phyloP scores from a whole-genome alignment of 2,329 filamentous ascomycete species.

The Arthrocladium fulminans region DNA sequence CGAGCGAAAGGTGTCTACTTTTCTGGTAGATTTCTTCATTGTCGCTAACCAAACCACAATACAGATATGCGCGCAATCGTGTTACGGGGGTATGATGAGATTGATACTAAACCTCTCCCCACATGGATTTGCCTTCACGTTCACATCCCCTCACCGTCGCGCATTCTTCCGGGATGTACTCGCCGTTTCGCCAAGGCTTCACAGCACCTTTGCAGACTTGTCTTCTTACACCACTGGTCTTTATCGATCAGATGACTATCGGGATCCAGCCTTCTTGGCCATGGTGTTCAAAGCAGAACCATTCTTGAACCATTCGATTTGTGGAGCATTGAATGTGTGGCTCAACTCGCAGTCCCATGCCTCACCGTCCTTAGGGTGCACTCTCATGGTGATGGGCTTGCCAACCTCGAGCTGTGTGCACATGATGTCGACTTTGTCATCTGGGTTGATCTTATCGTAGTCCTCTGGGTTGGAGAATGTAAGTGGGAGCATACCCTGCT shows the following conservation, averaged over 20 bases:
- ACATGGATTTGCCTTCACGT: neutral
- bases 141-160: neutral
- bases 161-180: neutral
- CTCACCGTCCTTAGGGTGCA: constrained; percentile 82
- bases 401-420: constrained; percentile 85
- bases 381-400: constrained; percentile 82
- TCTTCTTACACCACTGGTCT: neutral
- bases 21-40: neutral
- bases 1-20: too few species aligned
- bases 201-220: neutral
- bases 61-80: neutral
- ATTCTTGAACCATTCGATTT: constrained; percentile 99
- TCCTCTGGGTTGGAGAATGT: constrained; percentile 91
- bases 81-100: neutral
- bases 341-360: constrained; percentile 72
- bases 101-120: neutral
- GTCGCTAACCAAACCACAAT: neutral
- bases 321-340: constrained; percentile 96
- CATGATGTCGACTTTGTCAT: constrained; percentile 84
- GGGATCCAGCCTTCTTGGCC: constrained; percentile 59
- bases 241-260: too few species aligned
- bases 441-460: constrained; percentile 92
- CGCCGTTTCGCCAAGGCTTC: neutral
- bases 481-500: constrained; percentile 99
- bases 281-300: constrained; percentile 97